phyloP scores from a whole-genome alignment of 352 stramenopile genomes.

The Phytophthora ramorum region DNA sequence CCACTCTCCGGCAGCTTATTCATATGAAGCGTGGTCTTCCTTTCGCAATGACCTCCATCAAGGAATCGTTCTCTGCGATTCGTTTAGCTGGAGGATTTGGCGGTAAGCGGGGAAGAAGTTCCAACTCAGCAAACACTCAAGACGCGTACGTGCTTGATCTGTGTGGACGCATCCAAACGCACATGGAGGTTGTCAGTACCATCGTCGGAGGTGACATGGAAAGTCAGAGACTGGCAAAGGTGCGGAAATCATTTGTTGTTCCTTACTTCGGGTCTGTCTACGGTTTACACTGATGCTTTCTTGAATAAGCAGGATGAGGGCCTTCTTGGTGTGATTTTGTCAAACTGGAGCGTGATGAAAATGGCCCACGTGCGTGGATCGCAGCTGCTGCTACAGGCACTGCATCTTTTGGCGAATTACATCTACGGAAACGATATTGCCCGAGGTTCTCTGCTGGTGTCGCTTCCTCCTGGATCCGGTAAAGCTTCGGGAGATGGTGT shows the following conservation, averaged over 20 bases:
- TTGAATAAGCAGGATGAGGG: constrained; percentile 35
- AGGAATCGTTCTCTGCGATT: constrained; percentile 54
- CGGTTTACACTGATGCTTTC: constrained; percentile 6
- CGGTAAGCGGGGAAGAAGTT: constrained; percentile 27
- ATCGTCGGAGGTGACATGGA: constrained; percentile 45
- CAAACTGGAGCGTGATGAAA: constrained; percentile 68
- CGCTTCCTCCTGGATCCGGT: not conserved
- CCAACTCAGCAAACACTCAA: constrained; percentile 14
- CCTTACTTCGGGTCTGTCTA: not conserved
- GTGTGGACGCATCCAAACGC: constrained; percentile 44
- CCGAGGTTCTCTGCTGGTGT: constrained; percentile 43
- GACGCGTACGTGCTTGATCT: constrained; percentile 50
- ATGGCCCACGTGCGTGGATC: constrained; percentile 53
- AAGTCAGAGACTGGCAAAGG: constrained; percentile 47
- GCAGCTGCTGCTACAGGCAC: constrained; percentile 43
- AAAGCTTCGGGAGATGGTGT: constrained; percentile 19
- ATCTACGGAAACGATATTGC: constrained; percentile 48
- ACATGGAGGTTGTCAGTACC: constrained; percentile 61
- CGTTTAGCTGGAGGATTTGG: constrained; percentile 61
- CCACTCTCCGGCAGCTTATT: constrained; percentile 36
- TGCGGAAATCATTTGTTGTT: constrained; percentile 14
- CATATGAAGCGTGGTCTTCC: constrained; percentile 46
- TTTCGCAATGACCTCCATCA: constrained; percentile 44
- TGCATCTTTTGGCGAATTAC: constrained; percentile 62
- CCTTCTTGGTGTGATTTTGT: constrained; percentile 44